Base-by-base conservation (phyloP, 164 flowering plant genomes). In the Hamamelis virginiana region DNA sequence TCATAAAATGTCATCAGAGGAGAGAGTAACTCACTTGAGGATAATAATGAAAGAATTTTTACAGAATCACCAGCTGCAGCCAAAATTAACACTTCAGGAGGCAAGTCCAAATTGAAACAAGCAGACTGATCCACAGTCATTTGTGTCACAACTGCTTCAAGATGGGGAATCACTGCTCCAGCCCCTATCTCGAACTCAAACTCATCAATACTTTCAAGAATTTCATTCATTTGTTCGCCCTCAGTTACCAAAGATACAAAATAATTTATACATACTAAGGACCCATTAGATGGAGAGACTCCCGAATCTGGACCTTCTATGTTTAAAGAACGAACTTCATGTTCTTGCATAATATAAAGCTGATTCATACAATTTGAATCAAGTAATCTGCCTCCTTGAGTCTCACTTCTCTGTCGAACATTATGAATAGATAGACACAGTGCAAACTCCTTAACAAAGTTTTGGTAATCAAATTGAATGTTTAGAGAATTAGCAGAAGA, bases 131-230 rank as follows among this genome's bases (percentile, higher is more conserved):
- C 83, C 53, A 82, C 71, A 53, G 87, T 75, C 86, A 95, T 81
- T 76, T 95, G 97, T 14, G 76, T 70, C n/a, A 93, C 85, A 70
- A 81, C 88, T 47, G 80, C 75, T 78, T 95, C 99, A 76, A 95
- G 70, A 71, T 68, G 66, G 18, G 91, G 73, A 76, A 81, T 72
- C 38, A 91, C 90, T 5, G 93, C 82, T 66, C 89, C 88, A 67
- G 74, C 68, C 26, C 98, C 99, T 18, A 91, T 80, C 84, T 95
- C 99, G 80, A 92, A 95, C 76, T 95, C 97, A 78, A 89, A 92
- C 56, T 86, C 93, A 64, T 89, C 85, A 62, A 47, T 69, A 48
- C 84, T 86, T 80, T 95, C 99, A 65, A 95, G 75, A 72, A 72
- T 69, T 78, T 86, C 87, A 76, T 77, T 85, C 66, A 43, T 55